A percentile compares a stretch with the other conserved stretches of the same genome.
These are phyloP conservation scores for Citrullus amarus DNA, from an alignment of 306 rosid species.

Conservation along the genomic window DNA sequence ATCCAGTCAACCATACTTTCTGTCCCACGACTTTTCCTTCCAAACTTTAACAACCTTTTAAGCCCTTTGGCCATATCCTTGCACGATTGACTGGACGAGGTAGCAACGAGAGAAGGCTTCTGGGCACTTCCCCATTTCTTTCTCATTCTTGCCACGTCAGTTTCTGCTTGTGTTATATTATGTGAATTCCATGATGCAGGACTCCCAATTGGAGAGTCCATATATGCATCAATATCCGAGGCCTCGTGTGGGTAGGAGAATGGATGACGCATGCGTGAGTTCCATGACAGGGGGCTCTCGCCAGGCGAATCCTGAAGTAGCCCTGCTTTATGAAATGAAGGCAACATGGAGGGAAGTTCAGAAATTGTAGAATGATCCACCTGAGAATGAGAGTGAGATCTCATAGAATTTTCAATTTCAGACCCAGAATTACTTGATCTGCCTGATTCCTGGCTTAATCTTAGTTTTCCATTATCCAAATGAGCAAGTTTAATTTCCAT, in stretches of 20 bases:
- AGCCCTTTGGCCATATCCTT: conserved; percentile 92
- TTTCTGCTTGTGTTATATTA: conserved; percentile 63
- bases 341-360: conserved; percentile 43
- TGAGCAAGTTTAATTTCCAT: conserved; percentile 37
- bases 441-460: conserved; percentile 58
- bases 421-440: conserved; percentile 63
- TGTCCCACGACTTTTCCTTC: conserved; percentile 87
- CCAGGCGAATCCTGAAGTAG: conserved; percentile 77
- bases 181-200: conserved; percentile 93
- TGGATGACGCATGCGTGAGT: conserved; percentile 55
- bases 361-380: conserved; percentile 51
- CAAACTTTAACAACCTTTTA: conserved; percentile 80
- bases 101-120: conserved; percentile 65
- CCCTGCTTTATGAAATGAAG: conserved; percentile 48
- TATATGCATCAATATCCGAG: conserved; percentile 80
- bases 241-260: conserved; percentile 71
- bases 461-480: conserved; percentile 46
- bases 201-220: conserved; percentile 91
- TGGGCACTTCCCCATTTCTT: conserved; percentile 99
- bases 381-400: conserved; percentile 62
- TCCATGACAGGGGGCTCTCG: conserved; percentile 92
- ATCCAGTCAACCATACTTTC: conserved; percentile 84
- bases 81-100: conserved; percentile 74
- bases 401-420: conserved; percentile 55
- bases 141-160: conserved; percentile 88